These are phyloP conservation scores for Gaertneriomyces sp. DNA, from an alignment of 192 early-diverging fungal species.

Conservation along the genomic window DNA sequence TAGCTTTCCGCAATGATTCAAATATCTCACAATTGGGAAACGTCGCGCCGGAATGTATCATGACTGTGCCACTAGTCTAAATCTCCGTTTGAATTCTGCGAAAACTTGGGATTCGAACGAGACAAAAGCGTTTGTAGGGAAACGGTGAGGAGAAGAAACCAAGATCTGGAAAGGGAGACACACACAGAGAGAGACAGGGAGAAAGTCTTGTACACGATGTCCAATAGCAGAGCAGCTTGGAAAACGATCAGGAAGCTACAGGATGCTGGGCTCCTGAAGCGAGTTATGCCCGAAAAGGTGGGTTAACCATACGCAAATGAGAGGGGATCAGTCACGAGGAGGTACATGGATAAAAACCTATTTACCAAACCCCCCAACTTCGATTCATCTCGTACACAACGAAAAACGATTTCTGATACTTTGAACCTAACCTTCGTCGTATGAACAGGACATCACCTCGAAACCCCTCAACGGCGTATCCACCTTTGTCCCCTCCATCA, in stretches of 20 bases:
- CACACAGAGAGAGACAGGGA: too few species aligned
- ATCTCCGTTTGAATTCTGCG: too few species aligned
- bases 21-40: too few species aligned
- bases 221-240: too few species aligned
- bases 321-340: background rate
- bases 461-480: slow-evolving; percentile 20
- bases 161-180: too few species aligned
- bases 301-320: background rate
- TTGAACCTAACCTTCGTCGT: background rate
- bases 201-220: too few species aligned
- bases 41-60: too few species aligned
- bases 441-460: slow-evolving; percentile 26
- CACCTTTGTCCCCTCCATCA: slow-evolving; percentile 36
- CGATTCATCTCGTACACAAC: slow-evolving; percentile 8
- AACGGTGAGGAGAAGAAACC: too few species aligned
- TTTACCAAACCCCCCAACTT: background rate
- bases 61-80: too few species aligned
- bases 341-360: background rate
- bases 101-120: too few species aligned
- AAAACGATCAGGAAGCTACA: slow-evolving; percentile 29
- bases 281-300: slow-evolving; percentile 39
- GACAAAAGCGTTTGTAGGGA: too few species aligned
- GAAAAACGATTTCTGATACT: background rate
- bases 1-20: too few species aligned
- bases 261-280: slow-evolving; percentile 36